phyloP scores from a whole-genome alignment of 176 grass and related monocot genomes.

The Phragmites australis region DNA sequence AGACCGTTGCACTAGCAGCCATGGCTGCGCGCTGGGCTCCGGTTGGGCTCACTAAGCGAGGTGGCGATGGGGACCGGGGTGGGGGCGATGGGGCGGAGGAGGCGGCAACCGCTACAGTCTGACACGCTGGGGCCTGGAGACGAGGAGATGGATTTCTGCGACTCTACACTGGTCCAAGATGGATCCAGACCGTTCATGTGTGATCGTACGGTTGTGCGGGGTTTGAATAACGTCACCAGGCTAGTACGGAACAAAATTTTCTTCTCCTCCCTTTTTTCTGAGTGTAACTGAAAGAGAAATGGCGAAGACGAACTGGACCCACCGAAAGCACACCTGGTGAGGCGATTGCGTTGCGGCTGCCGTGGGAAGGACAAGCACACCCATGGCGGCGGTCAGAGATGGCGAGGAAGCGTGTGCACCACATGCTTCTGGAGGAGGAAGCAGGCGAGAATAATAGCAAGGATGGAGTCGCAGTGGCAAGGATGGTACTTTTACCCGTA shows the following conservation, averaged over 20 bases:
- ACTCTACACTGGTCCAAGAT: background rate
- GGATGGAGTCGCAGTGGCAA: too few relatives aligned
- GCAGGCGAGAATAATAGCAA: too few relatives aligned
- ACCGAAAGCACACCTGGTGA: too few relatives aligned
- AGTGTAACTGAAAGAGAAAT: background rate
- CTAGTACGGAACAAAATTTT: background rate
- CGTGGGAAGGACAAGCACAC: too few relatives aligned
- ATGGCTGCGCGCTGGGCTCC: slow-evolving; percentile 28
- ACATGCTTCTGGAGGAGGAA: too few relatives aligned
- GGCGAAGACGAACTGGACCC: background rate
- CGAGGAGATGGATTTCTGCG: background rate
- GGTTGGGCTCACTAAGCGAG: slow-evolving; percentile 2
- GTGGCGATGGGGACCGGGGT: background rate
- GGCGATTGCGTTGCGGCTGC: too few relatives aligned
- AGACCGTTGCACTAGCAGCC: slow-evolving; percentile 72
- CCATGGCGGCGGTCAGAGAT: too few relatives aligned
- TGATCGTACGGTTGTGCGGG: background rate
- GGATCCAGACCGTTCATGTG: background rate
- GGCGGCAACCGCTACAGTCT: background rate
- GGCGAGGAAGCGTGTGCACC: too few relatives aligned
- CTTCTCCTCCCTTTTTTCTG: too few relatives aligned
- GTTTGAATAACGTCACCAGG: slow-evolving; percentile 29
- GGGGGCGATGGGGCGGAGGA: background rate
- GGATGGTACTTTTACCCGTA: too few relatives aligned
- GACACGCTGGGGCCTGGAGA: background rate